phyloP scores from a whole-genome alignment of 2,329 filamentous ascomycete genomes.

The Blastomyces silverae region DNA sequence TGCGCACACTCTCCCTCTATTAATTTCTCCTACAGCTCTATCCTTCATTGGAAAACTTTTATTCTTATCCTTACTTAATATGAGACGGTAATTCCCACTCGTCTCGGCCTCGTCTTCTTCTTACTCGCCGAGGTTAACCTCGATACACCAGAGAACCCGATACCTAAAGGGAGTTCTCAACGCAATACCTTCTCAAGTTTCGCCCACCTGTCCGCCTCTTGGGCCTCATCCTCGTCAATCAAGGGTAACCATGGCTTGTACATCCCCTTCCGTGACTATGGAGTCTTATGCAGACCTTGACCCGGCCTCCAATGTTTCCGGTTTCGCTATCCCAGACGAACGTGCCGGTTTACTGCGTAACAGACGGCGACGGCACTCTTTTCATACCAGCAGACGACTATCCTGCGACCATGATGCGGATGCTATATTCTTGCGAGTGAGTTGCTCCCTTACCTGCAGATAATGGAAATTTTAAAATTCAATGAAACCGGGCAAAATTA shows the following conservation, averaged over 20 bases:
- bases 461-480: too few relatives aligned
- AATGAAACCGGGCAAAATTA: neutral
- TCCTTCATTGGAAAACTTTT: neutral
- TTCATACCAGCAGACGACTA: constrained; percentile 38
- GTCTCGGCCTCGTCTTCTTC: constrained; percentile 7
- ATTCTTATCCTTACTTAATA: constrained; percentile 1
- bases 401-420: constrained; percentile 43
- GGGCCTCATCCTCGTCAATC: constrained; percentile 11
- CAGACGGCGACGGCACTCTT: constrained; percentile 41
- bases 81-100: neutral
- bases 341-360: constrained; percentile 34
- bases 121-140: neutral
- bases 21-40: constrained; percentile 14
- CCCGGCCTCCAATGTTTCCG: constrained; percentile 21
- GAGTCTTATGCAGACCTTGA: constrained; percentile 31
- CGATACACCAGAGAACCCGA: neutral
- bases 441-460: constrained; percentile 15
- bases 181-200: neutral
- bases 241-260: constrained; percentile 33
- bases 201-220: neutral
- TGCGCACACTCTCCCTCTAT: constrained; percentile 1
- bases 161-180: neutral
- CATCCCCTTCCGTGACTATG: constrained; percentile 37
- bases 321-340: constrained; percentile 29
- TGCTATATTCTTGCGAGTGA: constrained; percentile 41